Conservation (phyloP, 225 moss, liverwort and hornwort genomes). For the Neckera pumila region DNA sequence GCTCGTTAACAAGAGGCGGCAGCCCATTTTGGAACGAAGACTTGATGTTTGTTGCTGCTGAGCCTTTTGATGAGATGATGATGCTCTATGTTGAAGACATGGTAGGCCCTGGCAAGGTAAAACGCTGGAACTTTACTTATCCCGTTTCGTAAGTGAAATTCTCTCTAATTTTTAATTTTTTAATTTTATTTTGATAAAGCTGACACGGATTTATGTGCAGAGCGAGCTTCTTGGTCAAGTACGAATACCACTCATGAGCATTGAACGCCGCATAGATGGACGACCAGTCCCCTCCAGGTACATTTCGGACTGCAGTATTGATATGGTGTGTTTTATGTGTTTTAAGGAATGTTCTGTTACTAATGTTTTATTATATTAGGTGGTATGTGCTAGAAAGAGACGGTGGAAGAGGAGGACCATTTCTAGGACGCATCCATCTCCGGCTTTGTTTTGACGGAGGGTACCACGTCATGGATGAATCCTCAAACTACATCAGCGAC, state of each 20-base stretch:
- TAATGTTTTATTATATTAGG: neutral
- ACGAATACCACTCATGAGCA: constrained; percentile 38
- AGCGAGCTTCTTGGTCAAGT: constrained; percentile 59
- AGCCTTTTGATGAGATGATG: constrained; percentile 68
- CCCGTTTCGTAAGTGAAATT: no score
- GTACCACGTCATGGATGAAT: constrained; percentile 92
- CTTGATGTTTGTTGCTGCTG: constrained; percentile 64
- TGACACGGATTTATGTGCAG: neutral
- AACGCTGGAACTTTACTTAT: fast-evolving
- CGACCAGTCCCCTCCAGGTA: constrained; percentile 68
- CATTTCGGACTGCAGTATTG: neutral
- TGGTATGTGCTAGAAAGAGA: constrained; percentile 73
- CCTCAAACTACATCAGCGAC: constrained; percentile 64
- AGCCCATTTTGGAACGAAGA: constrained; percentile 71
- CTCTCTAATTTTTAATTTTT: fast-evolving
- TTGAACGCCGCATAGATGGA: constrained; percentile 74
- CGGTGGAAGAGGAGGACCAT: constrained; percentile 41
- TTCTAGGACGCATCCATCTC: constrained; percentile 71
- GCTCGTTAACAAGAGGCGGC: constrained; percentile 19
- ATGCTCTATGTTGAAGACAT: constrained; percentile 44
- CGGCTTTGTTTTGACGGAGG: constrained; percentile 84
- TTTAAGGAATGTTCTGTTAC: no score
- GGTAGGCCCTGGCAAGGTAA: constrained; percentile 12
- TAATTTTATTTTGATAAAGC: fast-evolving
- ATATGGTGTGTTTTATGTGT: neutral